These are phyloP conservation scores for Aspergillus uvarum DNA, from an alignment of 2,329 filamentous ascomycete species.

Conservation along the genomic window DNA sequence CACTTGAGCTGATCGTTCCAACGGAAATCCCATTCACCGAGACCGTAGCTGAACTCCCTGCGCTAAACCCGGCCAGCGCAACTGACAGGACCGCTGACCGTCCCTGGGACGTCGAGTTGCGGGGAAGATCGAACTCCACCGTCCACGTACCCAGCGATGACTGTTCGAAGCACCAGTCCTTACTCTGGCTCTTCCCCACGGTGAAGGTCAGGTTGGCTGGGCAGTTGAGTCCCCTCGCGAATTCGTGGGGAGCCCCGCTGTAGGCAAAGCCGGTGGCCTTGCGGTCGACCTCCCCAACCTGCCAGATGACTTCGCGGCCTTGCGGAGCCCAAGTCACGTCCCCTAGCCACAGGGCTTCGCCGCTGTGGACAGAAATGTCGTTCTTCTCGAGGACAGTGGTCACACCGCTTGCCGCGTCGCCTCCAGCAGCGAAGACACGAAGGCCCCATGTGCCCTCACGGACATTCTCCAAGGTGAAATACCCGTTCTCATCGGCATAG, in stretches of 20 bases:
- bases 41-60: conserved; percentile 43
- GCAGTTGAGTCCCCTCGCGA: conserved; percentile 47
- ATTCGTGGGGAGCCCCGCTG: conserved; percentile 46
- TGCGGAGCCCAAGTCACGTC: conserved; percentile 45
- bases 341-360: conserved; percentile 40
- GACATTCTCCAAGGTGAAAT: conserved; percentile 48
- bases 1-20: conserved; percentile 42
- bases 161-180: conserved; percentile 54
- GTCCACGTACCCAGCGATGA: conserved; percentile 41
- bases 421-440: conserved; percentile 50
- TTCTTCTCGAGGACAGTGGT: conserved; percentile 47
- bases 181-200: conserved; percentile 37
- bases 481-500: conserved; percentile 46
- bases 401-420: conserved; percentile 35
- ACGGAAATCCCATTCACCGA: conserved; percentile 43
- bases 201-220: conserved; percentile 49
- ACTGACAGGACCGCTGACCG: conserved; percentile 41
- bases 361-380: conserved; percentile 40
- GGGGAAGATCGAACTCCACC: conserved; percentile 28
- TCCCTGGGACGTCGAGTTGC: conserved; percentile 7
- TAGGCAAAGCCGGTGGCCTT: conserved; percentile 47
- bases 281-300: conserved; percentile 51
- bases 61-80: conserved; percentile 48
- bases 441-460: conserved; percentile 49
- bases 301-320: conserved; percentile 46